These are phyloP conservation scores for Otatea glauca DNA, from an alignment of 176 grass and related monocot genomes.

Conservation along the genomic window DNA sequence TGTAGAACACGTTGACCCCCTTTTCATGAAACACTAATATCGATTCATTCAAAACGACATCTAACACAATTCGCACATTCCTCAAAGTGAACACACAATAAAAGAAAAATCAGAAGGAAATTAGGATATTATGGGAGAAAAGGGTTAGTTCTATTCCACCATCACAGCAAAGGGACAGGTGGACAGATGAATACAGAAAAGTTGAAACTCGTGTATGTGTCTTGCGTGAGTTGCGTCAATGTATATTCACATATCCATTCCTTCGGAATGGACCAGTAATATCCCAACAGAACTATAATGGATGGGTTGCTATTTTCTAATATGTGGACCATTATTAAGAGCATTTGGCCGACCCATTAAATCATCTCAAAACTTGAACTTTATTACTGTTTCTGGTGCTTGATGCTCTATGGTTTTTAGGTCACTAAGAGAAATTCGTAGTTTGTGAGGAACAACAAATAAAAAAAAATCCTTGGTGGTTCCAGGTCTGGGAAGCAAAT, in stretches of 20 bases:
- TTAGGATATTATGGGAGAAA: neutral
- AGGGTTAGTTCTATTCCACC: slow-evolving; percentile 8
- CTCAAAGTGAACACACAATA: neutral
- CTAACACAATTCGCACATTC: slow-evolving; percentile 4
- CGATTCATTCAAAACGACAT: neutral
- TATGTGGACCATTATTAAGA: neutral
- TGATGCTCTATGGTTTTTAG: neutral
- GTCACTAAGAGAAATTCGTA: neutral
- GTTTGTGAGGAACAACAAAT: slow-evolving; percentile 20
- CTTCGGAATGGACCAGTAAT: neutral
- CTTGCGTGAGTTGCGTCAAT: neutral
- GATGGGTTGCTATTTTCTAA: neutral
- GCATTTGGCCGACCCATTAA: neutral
- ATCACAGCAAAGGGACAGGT: neutral
- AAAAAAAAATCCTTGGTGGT: neutral
- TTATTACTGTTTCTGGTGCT: neutral
- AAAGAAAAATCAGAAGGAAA: neutral
- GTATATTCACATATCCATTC: neutral
- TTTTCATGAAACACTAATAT: neutral
- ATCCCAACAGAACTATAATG: neutral
- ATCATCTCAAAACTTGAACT: neutral
- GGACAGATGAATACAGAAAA: neutral
- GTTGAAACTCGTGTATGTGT: neutral
- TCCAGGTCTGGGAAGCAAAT: slow-evolving; percentile 9
- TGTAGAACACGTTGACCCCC: neutral